Evolutionary conservation across 83 land plant genomes (phyloP), one percentile per base, ranked within the genome.

Genomic region (Diphasiastrum complanatum): DNA sequence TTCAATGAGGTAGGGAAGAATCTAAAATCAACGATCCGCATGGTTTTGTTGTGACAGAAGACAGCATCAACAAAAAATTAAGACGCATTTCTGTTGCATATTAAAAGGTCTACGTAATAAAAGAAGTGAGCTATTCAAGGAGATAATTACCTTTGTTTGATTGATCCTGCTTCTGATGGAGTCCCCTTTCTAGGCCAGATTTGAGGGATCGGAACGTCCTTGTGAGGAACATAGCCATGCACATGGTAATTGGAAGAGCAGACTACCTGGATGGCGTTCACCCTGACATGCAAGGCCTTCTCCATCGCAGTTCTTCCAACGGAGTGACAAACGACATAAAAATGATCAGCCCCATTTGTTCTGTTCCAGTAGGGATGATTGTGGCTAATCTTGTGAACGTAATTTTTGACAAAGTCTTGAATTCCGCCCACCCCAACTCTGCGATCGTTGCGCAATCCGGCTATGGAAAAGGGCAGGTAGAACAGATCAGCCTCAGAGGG

Each of bases 271-370:
- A 83, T 81, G n/a, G 80, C 78, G 63, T 81, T 86, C 18, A 68
- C 51, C 49, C 57, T 75, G 19, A 81, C 79, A 31, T 54, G 50
- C 20, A 51, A 63, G n/a, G 78, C 74, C 61, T 78, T 73, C 19
- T 83, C 75, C 79, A 78, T 73, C 5, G 87, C 89, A 4, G 72
- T 56, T 29, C 74, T 60, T 41, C 80, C 84, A 59, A 77, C 60
- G 43, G 89, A 86, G 71, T 86, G 92, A 67, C 91, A 86, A 51
- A 85, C 76, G 52, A 75, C 88, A 53, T 80, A 86, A 63, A 86
- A 86, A 67, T 86, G 92, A 59, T 86, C 92, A 33, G 85, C 83
- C 1, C 92, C 92, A 59, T 66, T 71, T 41, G 75, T 81, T 43
- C 85, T 43, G 71, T 86, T 86, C 92, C 92, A 86, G 45, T 78